Conservation (phyloP, 768 basidiomycete genomes). For the Hypholoma fasciculare region DNA sequence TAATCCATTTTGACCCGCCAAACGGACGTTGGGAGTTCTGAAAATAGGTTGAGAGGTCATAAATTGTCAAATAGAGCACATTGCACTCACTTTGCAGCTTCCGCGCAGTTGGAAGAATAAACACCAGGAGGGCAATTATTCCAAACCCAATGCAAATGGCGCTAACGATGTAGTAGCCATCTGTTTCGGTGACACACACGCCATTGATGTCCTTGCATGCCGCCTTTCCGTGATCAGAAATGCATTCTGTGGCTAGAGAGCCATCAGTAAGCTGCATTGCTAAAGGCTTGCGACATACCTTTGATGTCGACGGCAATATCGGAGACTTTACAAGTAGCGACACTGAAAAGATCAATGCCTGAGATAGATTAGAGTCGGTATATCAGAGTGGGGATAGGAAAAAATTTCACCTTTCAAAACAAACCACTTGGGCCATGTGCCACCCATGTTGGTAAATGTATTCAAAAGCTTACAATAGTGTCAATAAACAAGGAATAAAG, state of each 20-base stretch:
- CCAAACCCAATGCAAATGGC: slow-evolving; percentile 79
- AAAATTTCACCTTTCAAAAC: slow-evolving; percentile 74
- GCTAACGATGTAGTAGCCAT: slow-evolving; percentile 91
- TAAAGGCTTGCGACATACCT: slow-evolving; percentile 37
- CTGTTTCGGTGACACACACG: slow-evolving; percentile 76
- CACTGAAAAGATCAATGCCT: slow-evolving; percentile 88
- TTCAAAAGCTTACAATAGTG: slow-evolving; percentile 70
- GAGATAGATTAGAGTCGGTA: slow-evolving; percentile 13
- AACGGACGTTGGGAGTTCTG: slow-evolving; percentile 67
- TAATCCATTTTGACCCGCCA: slow-evolving; percentile 67
- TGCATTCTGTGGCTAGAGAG: slow-evolving; percentile 75
- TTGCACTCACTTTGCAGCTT: slow-evolving; percentile 75
- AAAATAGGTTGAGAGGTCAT: slow-evolving; percentile 9
- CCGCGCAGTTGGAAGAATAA: slow-evolving; percentile 82
- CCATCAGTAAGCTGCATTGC: background rate
- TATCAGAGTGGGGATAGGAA: background rate
- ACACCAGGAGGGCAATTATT: slow-evolving; percentile 67
- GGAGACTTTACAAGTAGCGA: slow-evolving; percentile 79
- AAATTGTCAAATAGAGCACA: background rate
- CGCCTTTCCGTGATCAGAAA: slow-evolving; percentile 87
- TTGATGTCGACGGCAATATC: slow-evolving; percentile 51
- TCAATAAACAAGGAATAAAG: slow-evolving; percentile 1
- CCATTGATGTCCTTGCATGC: slow-evolving; percentile 77
- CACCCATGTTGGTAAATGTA: slow-evolving; percentile 95
- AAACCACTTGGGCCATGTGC: slow-evolving; percentile 97